A percentile compares a stretch with the other conserved stretches of the same genome.
These are phyloP conservation scores for Neostapfia colusana DNA, from an alignment of 176 grass and related monocot species.

Conservation along the genomic window DNA sequence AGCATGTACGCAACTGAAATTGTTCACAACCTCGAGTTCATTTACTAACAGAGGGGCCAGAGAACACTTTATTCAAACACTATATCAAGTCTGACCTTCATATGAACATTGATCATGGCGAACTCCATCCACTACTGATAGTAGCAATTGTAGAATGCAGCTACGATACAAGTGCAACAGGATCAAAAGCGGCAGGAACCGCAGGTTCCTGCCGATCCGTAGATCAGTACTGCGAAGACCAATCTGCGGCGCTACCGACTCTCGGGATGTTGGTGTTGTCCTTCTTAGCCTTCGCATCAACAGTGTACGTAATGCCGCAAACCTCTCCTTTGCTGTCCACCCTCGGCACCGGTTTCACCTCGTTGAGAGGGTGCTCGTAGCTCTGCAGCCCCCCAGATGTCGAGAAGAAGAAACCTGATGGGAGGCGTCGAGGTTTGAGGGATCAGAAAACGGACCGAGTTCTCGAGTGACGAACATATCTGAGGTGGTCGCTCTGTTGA, in stretches of 20 bases:
- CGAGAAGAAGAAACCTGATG: constrained; percentile 83
- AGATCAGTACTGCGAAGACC: constrained; percentile 57
- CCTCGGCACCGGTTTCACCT: constrained; percentile 69
- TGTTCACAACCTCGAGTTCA: neutral
- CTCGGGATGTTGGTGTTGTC: constrained; percentile 64
- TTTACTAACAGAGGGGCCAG: neutral
- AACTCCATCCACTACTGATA: neutral
- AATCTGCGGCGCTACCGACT: constrained; percentile 68
- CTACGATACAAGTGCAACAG: neutral
- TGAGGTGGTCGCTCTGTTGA: too few species aligned
- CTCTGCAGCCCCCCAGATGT: constrained; percentile 65
- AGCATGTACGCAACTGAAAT: neutral
- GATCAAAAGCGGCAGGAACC: neutral
- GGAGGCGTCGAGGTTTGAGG: neutral
- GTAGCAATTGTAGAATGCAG: neutral
- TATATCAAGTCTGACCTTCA: too few species aligned
- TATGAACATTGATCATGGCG: neutral
- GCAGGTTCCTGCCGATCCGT: neutral
- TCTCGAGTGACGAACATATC: too few species aligned
- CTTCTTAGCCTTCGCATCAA: constrained; percentile 61
- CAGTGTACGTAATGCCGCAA: constrained; percentile 64
- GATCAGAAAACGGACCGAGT: neutral
- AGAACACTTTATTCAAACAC: constrained; percentile 6
- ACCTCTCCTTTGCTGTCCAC: constrained; percentile 74
- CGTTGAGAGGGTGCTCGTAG: constrained; percentile 79